Percentiles rank a stretch among this genome's conserved stretches.
These are phyloP conservation scores for Sporopachydermia cereana DNA, from an alignment of 1,139 yeast genomes.

Conservation along the genomic window DNA sequence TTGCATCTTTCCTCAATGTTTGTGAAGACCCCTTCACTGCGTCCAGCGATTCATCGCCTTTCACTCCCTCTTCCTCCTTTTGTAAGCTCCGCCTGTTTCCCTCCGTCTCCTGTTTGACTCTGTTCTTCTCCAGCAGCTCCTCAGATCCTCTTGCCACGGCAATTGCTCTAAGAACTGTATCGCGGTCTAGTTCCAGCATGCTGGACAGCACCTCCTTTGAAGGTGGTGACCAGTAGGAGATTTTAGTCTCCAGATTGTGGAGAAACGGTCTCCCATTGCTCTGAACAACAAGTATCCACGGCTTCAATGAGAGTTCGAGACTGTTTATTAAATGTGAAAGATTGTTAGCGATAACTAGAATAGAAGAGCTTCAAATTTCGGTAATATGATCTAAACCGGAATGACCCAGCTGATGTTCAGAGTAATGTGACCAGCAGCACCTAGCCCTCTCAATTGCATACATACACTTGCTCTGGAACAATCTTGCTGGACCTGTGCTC, in stretches of 20 bases:
- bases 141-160: conserved; percentile 37
- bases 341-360: too few species aligned
- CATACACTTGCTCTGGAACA: too few species aligned
- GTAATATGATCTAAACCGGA: background rate
- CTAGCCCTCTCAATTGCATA: too few species aligned
- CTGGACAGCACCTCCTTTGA: conserved; percentile 22
- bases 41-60: conserved; percentile 14
- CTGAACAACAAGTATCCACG: conserved; percentile 35
- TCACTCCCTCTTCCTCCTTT: conserved; percentile 7
- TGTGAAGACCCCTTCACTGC: too few species aligned
- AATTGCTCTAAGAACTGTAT: conserved; percentile 26
- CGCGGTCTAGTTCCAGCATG: conserved; percentile 24
- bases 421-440: too few species aligned
- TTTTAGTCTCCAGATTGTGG: conserved; percentile 22
- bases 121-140: conserved; percentile 4
- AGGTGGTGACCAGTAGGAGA: conserved; percentile 29
- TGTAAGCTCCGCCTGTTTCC: conserved; percentile 8
- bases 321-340: too few species aligned
- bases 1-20: too few species aligned
- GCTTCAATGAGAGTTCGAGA: conserved; percentile 8
- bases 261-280: conserved; percentile 35
- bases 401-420: background rate
- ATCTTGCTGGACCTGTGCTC: too few species aligned
- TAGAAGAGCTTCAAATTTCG: background rate
- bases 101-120: conserved; percentile 8